These are phyloP conservation scores for Obba rivulosa DNA, from an alignment of 768 basidiomycete species.

Conservation along the genomic window DNA sequence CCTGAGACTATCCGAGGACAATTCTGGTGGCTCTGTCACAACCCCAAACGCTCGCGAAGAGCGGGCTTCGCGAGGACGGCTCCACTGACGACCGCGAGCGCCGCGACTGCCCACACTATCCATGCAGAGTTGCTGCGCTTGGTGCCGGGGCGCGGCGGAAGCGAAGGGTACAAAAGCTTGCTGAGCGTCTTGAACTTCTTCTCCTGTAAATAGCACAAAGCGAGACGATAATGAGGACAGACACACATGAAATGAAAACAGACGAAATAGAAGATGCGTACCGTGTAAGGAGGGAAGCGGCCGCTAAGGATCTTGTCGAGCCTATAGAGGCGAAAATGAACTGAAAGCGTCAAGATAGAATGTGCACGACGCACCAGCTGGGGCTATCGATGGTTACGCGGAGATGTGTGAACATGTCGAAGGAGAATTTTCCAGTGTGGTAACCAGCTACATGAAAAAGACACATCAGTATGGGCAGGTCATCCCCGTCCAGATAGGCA, in stretches of 20 bases:
- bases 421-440: constrained; percentile 68
- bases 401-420: constrained; percentile 75
- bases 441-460: constrained; percentile 61
- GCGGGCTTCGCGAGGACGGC: too few relatives aligned
- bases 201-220: background rate
- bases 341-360: background rate
- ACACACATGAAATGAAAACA: background rate
- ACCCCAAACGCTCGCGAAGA: too few relatives aligned
- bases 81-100: too few relatives aligned
- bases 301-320: constrained; percentile 25
- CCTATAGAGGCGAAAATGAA: constrained; percentile 11
- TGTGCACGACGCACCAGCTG: constrained; percentile 24
- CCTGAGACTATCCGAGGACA: too few relatives aligned
- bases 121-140: too few relatives aligned
- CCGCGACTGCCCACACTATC: too few relatives aligned
- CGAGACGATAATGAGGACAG: background rate
- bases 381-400: constrained; percentile 49
- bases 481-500: background rate
- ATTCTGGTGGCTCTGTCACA: too few relatives aligned
- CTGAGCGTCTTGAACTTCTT: background rate
- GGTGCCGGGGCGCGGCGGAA: constrained; percentile 2
- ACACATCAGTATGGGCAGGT: background rate
- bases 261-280: constrained; percentile 10
- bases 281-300: constrained; percentile 36
- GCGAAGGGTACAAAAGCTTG: background rate